These are phyloP conservation scores for Spatholobus suberectus DNA, from an alignment of 306 rosid species.

Conservation along the genomic window DNA sequence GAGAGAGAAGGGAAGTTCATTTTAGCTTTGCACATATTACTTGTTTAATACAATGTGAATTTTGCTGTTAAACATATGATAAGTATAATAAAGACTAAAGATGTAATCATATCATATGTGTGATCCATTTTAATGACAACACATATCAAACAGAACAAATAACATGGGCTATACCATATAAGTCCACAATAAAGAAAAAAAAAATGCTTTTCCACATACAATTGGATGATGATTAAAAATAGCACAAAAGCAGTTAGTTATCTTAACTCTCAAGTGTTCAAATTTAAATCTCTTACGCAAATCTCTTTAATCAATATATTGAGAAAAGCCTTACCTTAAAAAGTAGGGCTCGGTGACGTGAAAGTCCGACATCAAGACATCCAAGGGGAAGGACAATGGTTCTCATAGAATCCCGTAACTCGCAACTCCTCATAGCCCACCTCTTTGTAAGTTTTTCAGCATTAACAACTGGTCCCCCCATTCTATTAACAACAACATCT, in stretches of 20 bases:
- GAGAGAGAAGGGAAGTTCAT: constrained; percentile 13
- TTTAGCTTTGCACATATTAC: constrained; percentile 7
- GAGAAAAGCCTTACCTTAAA: constrained; percentile 68
- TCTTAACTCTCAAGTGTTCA: constrained; percentile 6
- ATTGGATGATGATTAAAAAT: constrained; percentile 6
- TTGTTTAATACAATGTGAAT: constrained; percentile 15
- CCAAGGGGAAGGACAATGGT: constrained; percentile 88
- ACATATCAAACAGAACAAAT: constrained; percentile 31
- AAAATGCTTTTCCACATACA: constrained; percentile 16
- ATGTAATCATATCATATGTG: constrained; percentile 16
- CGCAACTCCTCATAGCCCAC: constrained; percentile 82
- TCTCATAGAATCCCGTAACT: constrained; percentile 65
- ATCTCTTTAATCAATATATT: constrained; percentile 16
- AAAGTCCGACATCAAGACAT: constrained; percentile 91
- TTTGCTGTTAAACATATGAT: constrained; percentile 5
- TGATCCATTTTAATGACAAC: constrained; percentile 13
- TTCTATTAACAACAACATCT: constrained; percentile 83
- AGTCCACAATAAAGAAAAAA: constrained; percentile 1
- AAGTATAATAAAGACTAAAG: constrained; percentile 2
- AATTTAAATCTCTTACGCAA: constrained; percentile 13
- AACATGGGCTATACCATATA: background rate
- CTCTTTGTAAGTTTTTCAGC: constrained; percentile 79
- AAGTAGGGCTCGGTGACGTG: constrained; percentile 96
- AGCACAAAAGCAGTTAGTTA: background rate
- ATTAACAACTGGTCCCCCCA: constrained; percentile 95